Conservation (phyloP, 2,329 filamentous ascomycete genomes). For the Gyromitra esculenta region DNA sequence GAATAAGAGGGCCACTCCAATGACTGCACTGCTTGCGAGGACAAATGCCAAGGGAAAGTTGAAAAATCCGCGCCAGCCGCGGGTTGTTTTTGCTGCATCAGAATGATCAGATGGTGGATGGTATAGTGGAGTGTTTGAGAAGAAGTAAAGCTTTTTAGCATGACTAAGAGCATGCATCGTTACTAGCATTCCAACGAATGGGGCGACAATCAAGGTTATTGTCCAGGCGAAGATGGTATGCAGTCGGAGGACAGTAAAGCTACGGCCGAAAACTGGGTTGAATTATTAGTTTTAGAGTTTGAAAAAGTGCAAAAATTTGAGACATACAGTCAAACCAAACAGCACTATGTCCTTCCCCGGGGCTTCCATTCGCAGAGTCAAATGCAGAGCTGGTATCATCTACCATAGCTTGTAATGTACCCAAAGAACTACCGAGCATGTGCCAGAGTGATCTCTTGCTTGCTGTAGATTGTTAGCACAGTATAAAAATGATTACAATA, state of each 20-base stretch:
- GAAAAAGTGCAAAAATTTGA: too few relatives aligned
- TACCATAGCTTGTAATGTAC: constrained; percentile 77
- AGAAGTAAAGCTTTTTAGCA: constrained; percentile 87
- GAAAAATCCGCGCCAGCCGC: constrained; percentile 82
- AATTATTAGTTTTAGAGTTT: constrained; percentile 14
- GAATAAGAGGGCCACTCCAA: constrained; percentile 78
- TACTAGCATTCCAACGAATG: constrained; percentile 76
- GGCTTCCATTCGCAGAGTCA: constrained; percentile 62
- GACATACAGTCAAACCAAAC: constrained; percentile 82
- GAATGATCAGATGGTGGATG: constrained; percentile 35
- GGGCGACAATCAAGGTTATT: constrained; percentile 80
- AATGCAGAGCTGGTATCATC: constrained; percentile 74
- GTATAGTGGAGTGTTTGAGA: constrained; percentile 66
- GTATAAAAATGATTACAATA: background rate
- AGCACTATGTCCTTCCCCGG: constrained; percentile 73
- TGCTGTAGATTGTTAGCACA: constrained; percentile 49
- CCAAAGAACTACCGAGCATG: constrained; percentile 86
- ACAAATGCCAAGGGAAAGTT: constrained; percentile 80
- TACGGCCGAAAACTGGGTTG: constrained; percentile 73
- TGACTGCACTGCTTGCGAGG: constrained; percentile 73
- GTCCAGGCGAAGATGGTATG: constrained; percentile 89
- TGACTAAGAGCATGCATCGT: constrained; percentile 75
- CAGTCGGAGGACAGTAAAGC: constrained; percentile 80
- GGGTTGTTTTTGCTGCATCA: constrained; percentile 49
- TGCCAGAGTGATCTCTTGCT: constrained; percentile 78